Evolutionary conservation across 768 basidiomycete genomes (phyloP), one percentile per base, ranked within the genome.

Genomic region (Thelephora aurantiotincta): DNA sequence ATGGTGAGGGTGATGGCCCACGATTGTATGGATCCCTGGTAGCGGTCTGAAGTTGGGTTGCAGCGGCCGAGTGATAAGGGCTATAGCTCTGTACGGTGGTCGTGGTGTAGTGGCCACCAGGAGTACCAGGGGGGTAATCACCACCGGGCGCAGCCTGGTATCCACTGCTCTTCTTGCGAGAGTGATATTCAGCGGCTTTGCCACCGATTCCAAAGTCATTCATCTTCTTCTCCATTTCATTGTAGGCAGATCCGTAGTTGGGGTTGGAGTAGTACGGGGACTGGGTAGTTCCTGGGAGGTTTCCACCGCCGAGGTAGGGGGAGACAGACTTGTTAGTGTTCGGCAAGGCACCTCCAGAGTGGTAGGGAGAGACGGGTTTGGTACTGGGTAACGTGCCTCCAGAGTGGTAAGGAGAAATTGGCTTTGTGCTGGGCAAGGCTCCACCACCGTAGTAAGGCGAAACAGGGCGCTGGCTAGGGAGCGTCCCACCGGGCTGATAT

Each of bases 381-480:
- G 44, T 37, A 20, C n/a, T 38, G 5, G 37, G 37, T 9, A 30
- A 30, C 9, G 26, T 9, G 26, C 26, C 9, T 9, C 26, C 26
- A 9, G 43, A 33, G 16, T 58, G 57, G 44, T 65, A 64, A 3
- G 63, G 61, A 1, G 63, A 64, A 11, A 60, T 45, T 5, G 60
- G 49, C 36, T 57, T 51, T 7, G 58, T 54, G 11, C 55, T 45
- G 12, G 55, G 49, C 6, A 34, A 30, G 9, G 44, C 23, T 9
- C 51, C 52, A 34, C 53, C 53, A 37, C 46, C 61, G 34, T 63
- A 58, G 47, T 61, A 68, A 5, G 67, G 60, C 18, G 66, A 61
- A 30, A 56, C 33, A 14, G 68, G 59, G 48, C 70, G 57, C 59
- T 57, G 50, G 60, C 58, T 59, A 48, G 57, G 45, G 44, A 34